phyloP scores from a whole-genome alignment of 2,329 filamentous ascomycete genomes.

The Penicillium sp. region DNA sequence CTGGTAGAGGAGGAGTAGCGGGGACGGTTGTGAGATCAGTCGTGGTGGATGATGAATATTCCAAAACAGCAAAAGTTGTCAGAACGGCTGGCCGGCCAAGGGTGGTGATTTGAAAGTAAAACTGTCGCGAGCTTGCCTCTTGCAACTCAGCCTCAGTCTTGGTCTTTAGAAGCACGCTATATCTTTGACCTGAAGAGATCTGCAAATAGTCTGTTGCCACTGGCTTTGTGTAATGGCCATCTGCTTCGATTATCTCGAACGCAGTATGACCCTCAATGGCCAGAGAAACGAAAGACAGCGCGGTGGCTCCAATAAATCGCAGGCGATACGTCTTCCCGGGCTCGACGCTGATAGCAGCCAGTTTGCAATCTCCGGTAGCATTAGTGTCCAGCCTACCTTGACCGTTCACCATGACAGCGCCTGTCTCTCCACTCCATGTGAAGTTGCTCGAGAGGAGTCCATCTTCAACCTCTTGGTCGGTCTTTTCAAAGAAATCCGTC shows the following conservation, averaged over 20 bases:
- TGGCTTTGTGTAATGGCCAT: conserved; percentile 45
- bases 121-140: conserved; percentile 24
- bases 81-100: conserved; percentile 26
- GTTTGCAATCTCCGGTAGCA: conserved; percentile 39
- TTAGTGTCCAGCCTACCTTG: conserved; percentile 48
- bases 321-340: conserved; percentile 64
- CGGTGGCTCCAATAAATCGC: conserved; percentile 60
- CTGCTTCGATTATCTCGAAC: conserved; percentile 62
- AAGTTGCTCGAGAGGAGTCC: conserved; percentile 56
- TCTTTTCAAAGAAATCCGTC: conserved; percentile 59
- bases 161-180: conserved; percentile 57
- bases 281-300: conserved; percentile 56
- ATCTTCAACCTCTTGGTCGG: conserved; percentile 54
- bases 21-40: conserved; percentile 2
- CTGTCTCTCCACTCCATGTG: conserved; percentile 61
- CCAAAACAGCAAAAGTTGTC: conserved; percentile 31
- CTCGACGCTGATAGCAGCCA: conserved; percentile 59
- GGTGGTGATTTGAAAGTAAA: conserved; percentile 43
- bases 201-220: conserved; percentile 53
- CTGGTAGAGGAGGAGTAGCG: conserved; percentile 3
- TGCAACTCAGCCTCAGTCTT: conserved; percentile 42
- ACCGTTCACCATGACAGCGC: conserved; percentile 61
- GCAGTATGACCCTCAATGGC: conserved; percentile 59
- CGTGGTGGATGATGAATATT: conserved; percentile 2
- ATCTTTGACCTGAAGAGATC: conserved; percentile 62